Base-by-base conservation (phyloP, 192 early-diverging fungal species). In the Funneliformis geosporum region DNA sequence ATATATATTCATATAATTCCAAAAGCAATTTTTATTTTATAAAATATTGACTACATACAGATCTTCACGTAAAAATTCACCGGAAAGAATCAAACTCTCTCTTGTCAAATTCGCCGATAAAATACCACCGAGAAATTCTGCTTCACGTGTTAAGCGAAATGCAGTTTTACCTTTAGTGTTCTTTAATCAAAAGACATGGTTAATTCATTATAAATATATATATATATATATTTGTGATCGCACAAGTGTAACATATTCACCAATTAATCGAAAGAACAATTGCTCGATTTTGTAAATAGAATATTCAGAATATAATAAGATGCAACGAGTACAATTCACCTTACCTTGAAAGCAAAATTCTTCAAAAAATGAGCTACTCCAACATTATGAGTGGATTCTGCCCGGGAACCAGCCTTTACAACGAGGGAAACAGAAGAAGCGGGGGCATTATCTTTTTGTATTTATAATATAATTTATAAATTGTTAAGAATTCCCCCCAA, bases 311-410 rank as follows among this genome's bases (percentile, higher is more conserved):
- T 33, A 33, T 33, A n/a, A 33, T 33, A 33, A 33, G 33, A 33
- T 2, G 2, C 2, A 33, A 33, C 33, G 0, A 33, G 2, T 33
- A 33, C 33, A 33, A 33, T 33, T 16, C 21, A 9, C 11, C 83
- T 78, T 88, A 94, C 94, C 91, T 93, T 93, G 88, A 98, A 93
- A 25, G 94, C 91, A 80, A 92, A 94, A 81, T 90, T 93, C 91
- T 98, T 96, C 79, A 95, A 89, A 79, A 91, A 94, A 87, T 97
- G 96, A 42, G 98, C 94, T 8, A 91, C 93, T 75, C 96, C 96
- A 10, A 92, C 86, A 75, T 88, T 90, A 68, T 88, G 87, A 12
- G 84, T 78, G n/a, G 88, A 85, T 86, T 99, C 98, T 84, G 88
- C 89, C 55, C 96, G 90, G 66, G 94, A 86, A 59, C 98, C 98